Evolutionary conservation across 495 filamentous ascomycete species (phyloP).

Genomic region (Bacidia gigantensis): DNA sequence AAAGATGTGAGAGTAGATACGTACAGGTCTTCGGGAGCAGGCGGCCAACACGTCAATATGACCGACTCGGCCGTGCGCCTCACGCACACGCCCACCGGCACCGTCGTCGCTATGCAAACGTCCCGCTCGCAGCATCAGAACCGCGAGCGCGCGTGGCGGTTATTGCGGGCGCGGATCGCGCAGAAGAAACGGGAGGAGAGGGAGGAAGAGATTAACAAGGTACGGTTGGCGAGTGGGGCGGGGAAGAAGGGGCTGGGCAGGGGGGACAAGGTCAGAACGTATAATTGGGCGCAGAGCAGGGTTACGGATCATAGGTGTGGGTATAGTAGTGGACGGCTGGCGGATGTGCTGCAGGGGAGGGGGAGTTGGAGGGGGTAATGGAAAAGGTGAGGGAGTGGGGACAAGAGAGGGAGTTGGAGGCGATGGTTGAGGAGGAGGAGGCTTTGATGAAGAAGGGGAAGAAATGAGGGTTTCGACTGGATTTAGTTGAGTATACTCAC

Average conservation of each 20-base stretch:
- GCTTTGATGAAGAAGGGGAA: too few relatives aligned
- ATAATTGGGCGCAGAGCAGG: constrained; percentile 85
- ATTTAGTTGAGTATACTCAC: too few relatives aligned
- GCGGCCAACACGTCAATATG: constrained; percentile 96
- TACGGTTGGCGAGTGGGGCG: constrained; percentile 41
- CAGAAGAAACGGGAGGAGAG: constrained; percentile 67
- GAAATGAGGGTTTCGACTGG: too few relatives aligned
- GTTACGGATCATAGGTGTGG: constrained; percentile 91
- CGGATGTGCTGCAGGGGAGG: constrained; percentile 64
- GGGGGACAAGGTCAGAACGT: constrained; percentile 87
- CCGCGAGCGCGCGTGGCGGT: constrained; percentile 68
- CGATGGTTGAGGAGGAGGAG: constrained; percentile 39
- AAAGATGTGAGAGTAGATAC: constrained; percentile 75
- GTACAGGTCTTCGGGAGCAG: constrained; percentile 84
- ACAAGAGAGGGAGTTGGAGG: constrained; percentile 60
- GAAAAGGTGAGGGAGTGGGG: constrained; percentile 71
- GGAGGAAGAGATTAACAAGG: constrained; percentile 61
- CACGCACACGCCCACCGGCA: constrained; percentile 80
- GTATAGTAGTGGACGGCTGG: constrained; percentile 65
- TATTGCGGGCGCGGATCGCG: constrained; percentile 72
- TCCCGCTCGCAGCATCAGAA: constrained; percentile 82
- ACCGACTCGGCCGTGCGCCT: constrained; percentile 91
- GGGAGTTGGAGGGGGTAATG: constrained; percentile 25
- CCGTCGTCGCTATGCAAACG: constrained; percentile 82
- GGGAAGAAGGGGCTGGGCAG: constrained; percentile 70